These are phyloP conservation scores for Russula emetica DNA, from an alignment of 768 basidiomycete species.

Conservation along the genomic window DNA sequence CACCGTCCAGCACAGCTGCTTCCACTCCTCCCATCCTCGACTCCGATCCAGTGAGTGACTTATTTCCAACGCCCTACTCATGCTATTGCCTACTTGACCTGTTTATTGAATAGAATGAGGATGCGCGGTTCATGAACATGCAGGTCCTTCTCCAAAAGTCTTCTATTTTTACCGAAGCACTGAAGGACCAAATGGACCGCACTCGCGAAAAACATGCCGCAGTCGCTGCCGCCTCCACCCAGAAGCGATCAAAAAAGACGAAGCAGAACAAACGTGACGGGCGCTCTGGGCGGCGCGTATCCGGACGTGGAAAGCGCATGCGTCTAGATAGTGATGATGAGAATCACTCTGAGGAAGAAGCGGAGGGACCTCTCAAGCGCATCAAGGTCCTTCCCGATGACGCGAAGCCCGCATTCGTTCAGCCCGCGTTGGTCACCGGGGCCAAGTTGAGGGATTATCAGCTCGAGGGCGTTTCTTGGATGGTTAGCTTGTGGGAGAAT, in stretches of 20 bases:
- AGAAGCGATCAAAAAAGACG: conserved; percentile 26
- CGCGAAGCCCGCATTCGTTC: conserved; percentile 43
- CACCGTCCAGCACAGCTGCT: conserved; percentile 14
- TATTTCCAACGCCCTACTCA: background rate
- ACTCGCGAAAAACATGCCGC: conserved; percentile 20
- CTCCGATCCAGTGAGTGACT: conserved; percentile 16
- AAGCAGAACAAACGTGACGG: background rate
- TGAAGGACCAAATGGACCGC: conserved; percentile 69
- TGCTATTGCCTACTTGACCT: background rate
- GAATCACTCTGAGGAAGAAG: conserved; percentile 20
- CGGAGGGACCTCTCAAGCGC: conserved; percentile 29
- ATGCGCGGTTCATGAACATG: conserved; percentile 49
- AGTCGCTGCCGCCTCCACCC: conserved; percentile 17
- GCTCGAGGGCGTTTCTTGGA: conserved; percentile 92
- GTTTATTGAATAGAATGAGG: conserved; percentile 41
- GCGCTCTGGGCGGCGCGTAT: background rate
- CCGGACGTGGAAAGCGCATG: conserved; percentile 19
- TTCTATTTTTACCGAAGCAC: conserved; percentile 63
- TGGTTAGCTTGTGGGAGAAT: conserved; percentile 83
- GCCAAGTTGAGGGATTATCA: conserved; percentile 87
- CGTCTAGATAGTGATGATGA: conserved; percentile 26
- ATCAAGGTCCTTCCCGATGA: conserved; percentile 20
- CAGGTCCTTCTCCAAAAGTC: conserved; percentile 72
- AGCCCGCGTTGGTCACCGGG: conserved; percentile 79
- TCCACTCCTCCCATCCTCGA: conserved; percentile 16